Evolutionary conservation across 169 alveolate genomes (phyloP).

Genomic region (Perkinsus chesapeaki): DNA sequence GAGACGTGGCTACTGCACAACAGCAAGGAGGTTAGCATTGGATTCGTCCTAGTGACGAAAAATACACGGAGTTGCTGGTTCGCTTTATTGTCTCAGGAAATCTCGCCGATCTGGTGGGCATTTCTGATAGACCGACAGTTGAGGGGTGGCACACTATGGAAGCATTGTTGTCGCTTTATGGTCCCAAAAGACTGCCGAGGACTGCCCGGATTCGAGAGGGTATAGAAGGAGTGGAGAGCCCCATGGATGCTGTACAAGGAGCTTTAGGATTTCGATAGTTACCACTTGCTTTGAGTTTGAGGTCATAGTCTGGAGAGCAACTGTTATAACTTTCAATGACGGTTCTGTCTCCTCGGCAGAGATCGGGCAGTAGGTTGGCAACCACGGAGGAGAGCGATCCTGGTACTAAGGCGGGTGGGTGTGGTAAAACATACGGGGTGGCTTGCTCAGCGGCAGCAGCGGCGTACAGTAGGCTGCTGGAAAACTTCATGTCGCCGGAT

Average conservation of each 20-base stretch:
- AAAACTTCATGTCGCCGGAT: neutral
- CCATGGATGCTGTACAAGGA: neutral
- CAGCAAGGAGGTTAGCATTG: neutral
- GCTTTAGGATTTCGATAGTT: no score
- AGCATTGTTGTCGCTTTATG: neutral
- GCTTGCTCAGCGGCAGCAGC: neutral
- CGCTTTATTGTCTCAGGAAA: no score
- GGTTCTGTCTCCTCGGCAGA: neutral
- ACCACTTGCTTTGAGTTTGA: no score
- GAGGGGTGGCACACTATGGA: neutral
- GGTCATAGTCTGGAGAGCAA: neutral
- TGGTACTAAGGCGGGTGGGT: neutral
- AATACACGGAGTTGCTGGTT: no score
- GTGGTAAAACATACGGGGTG: neutral
- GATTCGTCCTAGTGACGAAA: no score
- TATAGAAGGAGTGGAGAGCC: neutral
- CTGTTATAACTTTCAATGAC: neutral
- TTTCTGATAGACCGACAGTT: neutral
- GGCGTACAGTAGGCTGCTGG: neutral
- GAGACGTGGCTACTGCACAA: neutral
- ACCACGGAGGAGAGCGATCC: neutral
- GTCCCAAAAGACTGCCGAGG: neutral
- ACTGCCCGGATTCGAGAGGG: neutral
- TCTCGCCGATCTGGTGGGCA: neutral
- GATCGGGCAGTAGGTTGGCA: neutral